Conservation (phyloP, 768 basidiomycete genomes). For the Trametes gibbosa region DNA sequence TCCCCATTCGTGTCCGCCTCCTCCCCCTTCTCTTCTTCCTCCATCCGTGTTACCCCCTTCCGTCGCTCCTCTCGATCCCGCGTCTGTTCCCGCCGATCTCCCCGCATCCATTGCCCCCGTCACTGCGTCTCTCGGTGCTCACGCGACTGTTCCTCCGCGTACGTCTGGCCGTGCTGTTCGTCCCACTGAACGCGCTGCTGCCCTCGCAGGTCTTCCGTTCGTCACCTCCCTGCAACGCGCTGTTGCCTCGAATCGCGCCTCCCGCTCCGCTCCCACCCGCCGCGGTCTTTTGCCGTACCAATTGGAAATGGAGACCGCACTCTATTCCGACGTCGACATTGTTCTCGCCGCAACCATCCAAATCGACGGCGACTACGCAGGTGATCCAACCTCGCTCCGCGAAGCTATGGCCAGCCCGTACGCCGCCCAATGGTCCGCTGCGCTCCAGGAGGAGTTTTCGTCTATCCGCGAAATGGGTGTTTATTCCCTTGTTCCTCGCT, state of each 20-base stretch:
- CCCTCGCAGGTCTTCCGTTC: background rate
- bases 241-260: conserved; percentile 8
- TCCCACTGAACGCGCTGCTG: background rate
- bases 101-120: background rate
- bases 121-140: background rate
- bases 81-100: background rate
- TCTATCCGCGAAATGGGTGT: conserved; percentile 18
- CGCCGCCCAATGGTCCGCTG: conserved; percentile 22
- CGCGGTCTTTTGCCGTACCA: background rate
- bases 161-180: no score
- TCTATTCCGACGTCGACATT: background rate
- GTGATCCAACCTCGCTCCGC: conserved; percentile 19
- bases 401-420: conserved; percentile 24
- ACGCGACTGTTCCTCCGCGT: no score
- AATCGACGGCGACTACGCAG: conserved; percentile 17
- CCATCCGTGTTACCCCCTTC: no score
- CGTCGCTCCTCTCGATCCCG: conserved; percentile 4
- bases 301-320: background rate
- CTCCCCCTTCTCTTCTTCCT: no score
- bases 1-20: no score
- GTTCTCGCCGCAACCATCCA: conserved; percentile 20
- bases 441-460: conserved; percentile 23
- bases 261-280: conserved; percentile 1
- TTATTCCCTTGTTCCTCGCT: conserved; percentile 25
- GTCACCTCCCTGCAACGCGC: background rate